These are phyloP conservation scores for Trametes meyenii DNA, from an alignment of 768 basidiomycete species.

Conservation along the genomic window DNA sequence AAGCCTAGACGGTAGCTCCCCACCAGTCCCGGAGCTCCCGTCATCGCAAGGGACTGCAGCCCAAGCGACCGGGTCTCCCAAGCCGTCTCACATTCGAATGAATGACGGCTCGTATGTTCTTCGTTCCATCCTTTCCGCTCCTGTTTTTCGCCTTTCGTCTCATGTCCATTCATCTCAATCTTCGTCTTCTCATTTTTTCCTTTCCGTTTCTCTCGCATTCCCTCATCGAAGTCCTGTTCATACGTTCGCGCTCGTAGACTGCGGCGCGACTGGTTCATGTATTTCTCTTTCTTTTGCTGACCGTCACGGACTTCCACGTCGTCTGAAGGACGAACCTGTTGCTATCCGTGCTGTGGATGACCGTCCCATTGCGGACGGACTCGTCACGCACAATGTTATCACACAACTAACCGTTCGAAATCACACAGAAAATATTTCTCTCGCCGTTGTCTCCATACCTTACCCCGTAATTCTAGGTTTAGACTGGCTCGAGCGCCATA, in stretches of 20 bases:
- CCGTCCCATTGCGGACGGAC: conserved; percentile 42
- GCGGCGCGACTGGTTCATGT: conserved; percentile 39
- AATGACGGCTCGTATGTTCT: conserved; percentile 14
- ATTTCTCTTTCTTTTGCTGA: conserved; percentile 39
- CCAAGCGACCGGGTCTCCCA: not conserved
- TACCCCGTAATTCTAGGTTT: conserved; percentile 42
- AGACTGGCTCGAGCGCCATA: conserved; percentile 41
- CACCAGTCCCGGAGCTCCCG: conserved; percentile 25
- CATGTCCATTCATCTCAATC: conserved; percentile 4
- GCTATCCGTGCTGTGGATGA: conserved; percentile 43
- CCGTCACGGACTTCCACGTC: conserved; percentile 37
- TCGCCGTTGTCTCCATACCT: conserved; percentile 37
- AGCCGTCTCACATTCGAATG: conserved; percentile 1
- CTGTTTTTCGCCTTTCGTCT: conserved; percentile 18
- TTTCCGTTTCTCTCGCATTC: conserved; percentile 30
- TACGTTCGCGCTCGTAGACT: conserved; percentile 42
- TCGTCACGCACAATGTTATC: conserved; percentile 42
- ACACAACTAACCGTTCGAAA: conserved; percentile 29
- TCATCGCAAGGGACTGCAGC: conserved; percentile 12
- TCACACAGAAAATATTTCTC: conserved; percentile 33
- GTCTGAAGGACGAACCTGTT: conserved; percentile 35
- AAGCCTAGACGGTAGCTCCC: conserved; percentile 26
- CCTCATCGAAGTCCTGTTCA: conserved; percentile 35
- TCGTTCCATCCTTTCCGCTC: conserved; percentile 10
- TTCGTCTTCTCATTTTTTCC: conserved; percentile 29